These are phyloP conservation scores for Penicillium thymicola DNA, from an alignment of 2,329 filamentous ascomycete genomes.

Conservation along the genomic window DNA sequence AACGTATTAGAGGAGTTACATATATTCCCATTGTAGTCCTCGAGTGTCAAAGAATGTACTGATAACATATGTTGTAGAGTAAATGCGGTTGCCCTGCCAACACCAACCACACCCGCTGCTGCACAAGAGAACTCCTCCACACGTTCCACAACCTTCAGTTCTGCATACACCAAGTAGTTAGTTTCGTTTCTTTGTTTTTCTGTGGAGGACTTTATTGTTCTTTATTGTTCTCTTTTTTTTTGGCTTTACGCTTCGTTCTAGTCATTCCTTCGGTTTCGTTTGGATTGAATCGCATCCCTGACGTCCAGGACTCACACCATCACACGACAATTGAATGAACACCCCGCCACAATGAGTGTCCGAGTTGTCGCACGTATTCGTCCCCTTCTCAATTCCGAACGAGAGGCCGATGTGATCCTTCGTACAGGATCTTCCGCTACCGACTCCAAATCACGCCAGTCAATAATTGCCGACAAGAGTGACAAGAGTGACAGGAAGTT, in stretches of 20 bases:
- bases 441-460: constrained; percentile 20
- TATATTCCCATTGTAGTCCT: background rate
- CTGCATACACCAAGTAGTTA: constrained; percentile 21
- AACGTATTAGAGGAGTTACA: background rate
- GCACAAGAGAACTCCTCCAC: constrained; percentile 19
- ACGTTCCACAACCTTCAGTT: constrained; percentile 13
- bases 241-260: background rate
- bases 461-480: constrained; percentile 24
- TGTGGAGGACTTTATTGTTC: constrained; percentile 12
- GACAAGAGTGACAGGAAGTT: constrained; percentile 18
- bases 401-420: constrained; percentile 84
- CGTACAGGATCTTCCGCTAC: constrained; percentile 53
- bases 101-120: constrained; percentile 7
- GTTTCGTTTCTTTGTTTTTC: constrained; percentile 13
- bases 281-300: constrained; percentile 1
- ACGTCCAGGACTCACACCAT: background rate
- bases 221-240: constrained; percentile 11
- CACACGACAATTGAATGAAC: constrained; percentile 7
- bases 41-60: background rate
- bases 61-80: background rate
- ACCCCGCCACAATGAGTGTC: constrained; percentile 50
- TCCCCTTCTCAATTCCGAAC: constrained; percentile 79
- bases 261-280: constrained; percentile 9
- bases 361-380: constrained; percentile 88
- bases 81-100: constrained; percentile 23